Evolutionary conservation across 2,329 filamentous ascomycete genomes (phyloP).

Genomic region (Orbilia ellipsospora): DNA sequence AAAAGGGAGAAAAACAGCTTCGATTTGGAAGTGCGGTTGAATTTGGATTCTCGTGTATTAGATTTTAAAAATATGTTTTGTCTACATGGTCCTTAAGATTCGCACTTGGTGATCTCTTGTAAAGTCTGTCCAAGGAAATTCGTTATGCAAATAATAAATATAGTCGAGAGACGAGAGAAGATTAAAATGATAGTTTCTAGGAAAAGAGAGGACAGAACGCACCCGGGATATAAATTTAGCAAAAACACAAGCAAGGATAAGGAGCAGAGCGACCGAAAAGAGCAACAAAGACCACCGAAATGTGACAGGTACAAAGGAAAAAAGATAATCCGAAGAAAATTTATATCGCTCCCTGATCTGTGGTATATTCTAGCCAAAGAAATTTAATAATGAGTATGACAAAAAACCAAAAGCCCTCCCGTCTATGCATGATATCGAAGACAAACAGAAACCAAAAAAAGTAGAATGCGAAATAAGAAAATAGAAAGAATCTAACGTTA

Average conservation of each 20-base stretch:
- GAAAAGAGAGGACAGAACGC: slow-evolving; percentile 21
- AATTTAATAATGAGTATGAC: slow-evolving; percentile 23
- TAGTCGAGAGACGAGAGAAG: slow-evolving; percentile 19
- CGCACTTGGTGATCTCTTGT: slow-evolving; percentile 22
- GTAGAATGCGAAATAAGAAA: slow-evolving; percentile 15
- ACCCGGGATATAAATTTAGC: slow-evolving; percentile 45
- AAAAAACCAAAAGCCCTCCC: slow-evolving; percentile 49
- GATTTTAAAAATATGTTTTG: slow-evolving; percentile 26
- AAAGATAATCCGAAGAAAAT: slow-evolving; percentile 24
- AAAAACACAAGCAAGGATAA: neutral
- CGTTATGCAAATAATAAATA: slow-evolving; percentile 41
- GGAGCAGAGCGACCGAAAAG: neutral
- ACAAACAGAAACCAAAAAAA: slow-evolving; percentile 29
- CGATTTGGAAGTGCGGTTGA: neutral
- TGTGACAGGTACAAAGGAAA: slow-evolving; percentile 24
- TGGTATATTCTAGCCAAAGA: slow-evolving; percentile 55
- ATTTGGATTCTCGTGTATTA: slow-evolving; percentile 7
- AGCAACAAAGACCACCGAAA: slow-evolving; percentile 22
- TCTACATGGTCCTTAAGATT: slow-evolving; percentile 19
- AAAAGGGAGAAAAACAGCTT: neutral
- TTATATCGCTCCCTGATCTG: slow-evolving; percentile 49
- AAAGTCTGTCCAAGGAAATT: slow-evolving; percentile 37
- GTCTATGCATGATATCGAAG: slow-evolving; percentile 53
- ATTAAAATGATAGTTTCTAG: slow-evolving; percentile 34
- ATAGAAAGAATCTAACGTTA: slow-evolving; percentile 23